Evolutionary conservation across 2,329 filamentous ascomycete species (phyloP).

Genomic region (Sclerotinia minor): DNA sequence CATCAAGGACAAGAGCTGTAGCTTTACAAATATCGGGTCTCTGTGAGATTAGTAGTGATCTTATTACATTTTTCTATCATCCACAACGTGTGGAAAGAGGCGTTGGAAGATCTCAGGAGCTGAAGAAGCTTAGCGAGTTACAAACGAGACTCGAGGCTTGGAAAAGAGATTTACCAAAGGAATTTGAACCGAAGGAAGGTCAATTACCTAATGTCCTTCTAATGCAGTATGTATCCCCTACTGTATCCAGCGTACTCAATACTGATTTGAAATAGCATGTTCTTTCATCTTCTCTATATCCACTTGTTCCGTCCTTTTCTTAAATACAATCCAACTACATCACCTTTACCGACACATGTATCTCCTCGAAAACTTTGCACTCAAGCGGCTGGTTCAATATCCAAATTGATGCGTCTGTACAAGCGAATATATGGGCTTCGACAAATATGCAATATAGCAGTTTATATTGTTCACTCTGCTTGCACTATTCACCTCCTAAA

Average conservation of each 20-base stretch:
- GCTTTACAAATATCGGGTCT: constrained; percentile 79
- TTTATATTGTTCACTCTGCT: constrained; percentile 92
- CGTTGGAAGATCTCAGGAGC: constrained; percentile 74
- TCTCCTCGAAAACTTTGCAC: constrained; percentile 90
- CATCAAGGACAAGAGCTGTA: constrained; percentile 78
- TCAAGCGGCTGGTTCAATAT: constrained; percentile 83
- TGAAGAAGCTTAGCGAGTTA: constrained; percentile 90
- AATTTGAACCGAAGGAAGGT: constrained; percentile 86
- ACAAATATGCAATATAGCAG: constrained; percentile 94
- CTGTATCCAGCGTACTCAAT: constrained; percentile 10
- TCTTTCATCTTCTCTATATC: constrained; percentile 93
- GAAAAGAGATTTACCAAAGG: constrained; percentile 78
- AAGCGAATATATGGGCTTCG: constrained; percentile 87
- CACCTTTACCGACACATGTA: constrained; percentile 81
- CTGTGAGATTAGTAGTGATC: constrained; percentile 90
- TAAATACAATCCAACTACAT: constrained; percentile 79
- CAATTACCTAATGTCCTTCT: constrained; percentile 79
- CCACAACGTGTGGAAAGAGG: constrained; percentile 64
- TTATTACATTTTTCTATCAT: constrained; percentile 89
- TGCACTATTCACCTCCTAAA: constrained; percentile 95
- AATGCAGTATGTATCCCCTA: constrained; percentile 69
- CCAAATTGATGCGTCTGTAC: constrained; percentile 91
- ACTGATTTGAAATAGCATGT: constrained; percentile 68
- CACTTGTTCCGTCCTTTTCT: constrained; percentile 94
- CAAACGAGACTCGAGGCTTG: constrained; percentile 88